These are phyloP conservation scores for Apiospora hydei DNA, from an alignment of 2,329 filamentous ascomycete species.

Conservation along the genomic window DNA sequence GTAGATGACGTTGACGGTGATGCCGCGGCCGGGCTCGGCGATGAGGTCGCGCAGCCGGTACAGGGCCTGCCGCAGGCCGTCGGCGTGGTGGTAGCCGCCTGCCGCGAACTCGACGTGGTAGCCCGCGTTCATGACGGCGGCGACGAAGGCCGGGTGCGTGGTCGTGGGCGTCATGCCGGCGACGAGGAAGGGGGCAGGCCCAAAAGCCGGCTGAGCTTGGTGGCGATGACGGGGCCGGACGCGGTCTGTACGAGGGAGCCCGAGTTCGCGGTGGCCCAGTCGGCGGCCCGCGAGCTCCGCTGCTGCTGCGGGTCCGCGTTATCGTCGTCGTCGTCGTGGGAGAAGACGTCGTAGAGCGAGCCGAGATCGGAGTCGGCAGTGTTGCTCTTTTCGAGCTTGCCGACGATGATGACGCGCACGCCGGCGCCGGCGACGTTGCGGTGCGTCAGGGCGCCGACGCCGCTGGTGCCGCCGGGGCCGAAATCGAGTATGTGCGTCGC, in stretches of 20 bases:
- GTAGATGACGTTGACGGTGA: conserved; percentile 61
- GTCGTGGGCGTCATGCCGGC: conserved; percentile 57
- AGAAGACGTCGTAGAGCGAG: conserved; percentile 48
- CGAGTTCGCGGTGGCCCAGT: conserved; percentile 34
- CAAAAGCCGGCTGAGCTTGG: conserved; percentile 51
- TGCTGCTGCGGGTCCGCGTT: conserved; percentile 50
- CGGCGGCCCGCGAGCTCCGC: conserved; percentile 48
- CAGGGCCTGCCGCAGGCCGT: conserved; percentile 53
- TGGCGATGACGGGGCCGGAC: conserved; percentile 34
- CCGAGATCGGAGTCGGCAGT: conserved; percentile 33
- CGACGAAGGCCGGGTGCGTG: conserved; percentile 56
- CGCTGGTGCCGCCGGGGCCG: conserved; percentile 40
- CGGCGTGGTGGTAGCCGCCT: conserved; percentile 57
- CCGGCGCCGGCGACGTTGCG: conserved; percentile 42
- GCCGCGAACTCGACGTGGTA: conserved; percentile 47
- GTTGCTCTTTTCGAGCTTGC: conserved; percentile 31
- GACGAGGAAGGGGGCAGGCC: conserved; percentile 54
- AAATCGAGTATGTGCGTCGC: conserved; percentile 45
- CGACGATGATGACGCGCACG: conserved; percentile 39
- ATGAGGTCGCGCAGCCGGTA: conserved; percentile 48
- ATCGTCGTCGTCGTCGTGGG: conserved; percentile 60
- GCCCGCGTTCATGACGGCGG: conserved; percentile 60
- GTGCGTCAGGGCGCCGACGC: conserved; percentile 40
- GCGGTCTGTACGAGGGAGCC: conserved; percentile 33
- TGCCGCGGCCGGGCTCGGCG: conserved; percentile 56